A percentile compares a stretch with the other conserved stretches of the same genome.
Evolutionary conservation across 2,329 filamentous ascomycete species (phyloP).

Genomic region (Clathrospora elynae): DNA sequence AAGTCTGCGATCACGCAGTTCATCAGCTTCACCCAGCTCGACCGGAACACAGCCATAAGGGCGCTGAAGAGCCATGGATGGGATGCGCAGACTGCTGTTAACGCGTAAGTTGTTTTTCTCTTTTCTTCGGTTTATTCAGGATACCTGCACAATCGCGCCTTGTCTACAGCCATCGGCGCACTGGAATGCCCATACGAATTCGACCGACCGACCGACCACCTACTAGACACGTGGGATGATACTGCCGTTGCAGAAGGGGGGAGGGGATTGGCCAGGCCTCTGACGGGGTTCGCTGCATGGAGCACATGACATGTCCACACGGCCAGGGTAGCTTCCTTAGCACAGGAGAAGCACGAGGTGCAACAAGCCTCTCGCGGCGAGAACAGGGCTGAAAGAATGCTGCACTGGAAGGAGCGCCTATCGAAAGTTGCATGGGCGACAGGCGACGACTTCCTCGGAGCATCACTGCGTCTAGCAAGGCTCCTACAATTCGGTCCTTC

Average conservation of each 20-base stretch:
- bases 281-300: no score
- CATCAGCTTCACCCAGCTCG: conserved; percentile 51
- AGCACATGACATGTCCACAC: no score
- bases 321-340: no score
- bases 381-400: no score
- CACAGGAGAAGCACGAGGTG: no score
- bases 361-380: no score
- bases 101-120: conserved; percentile 50
- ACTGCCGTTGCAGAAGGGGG: no score
- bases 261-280: no score
- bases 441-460: not conserved
- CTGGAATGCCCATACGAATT: not conserved
- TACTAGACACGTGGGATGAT: not conserved
- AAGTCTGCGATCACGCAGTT: conserved; percentile 55
- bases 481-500: not conserved
- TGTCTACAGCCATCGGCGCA: not conserved
- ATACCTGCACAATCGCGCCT: not conserved
- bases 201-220: conserved; percentile 9
- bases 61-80: conserved; percentile 54
- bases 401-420: no score
- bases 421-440: not conserved
- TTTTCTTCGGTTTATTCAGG: not conserved
- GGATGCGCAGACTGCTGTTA: conserved; percentile 53
- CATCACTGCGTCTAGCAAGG: not conserved
- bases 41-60: conserved; percentile 53